Evolutionary conservation across 73 alveolate genomes (phyloP).

Genomic region (Diophrys sp.): DNA sequence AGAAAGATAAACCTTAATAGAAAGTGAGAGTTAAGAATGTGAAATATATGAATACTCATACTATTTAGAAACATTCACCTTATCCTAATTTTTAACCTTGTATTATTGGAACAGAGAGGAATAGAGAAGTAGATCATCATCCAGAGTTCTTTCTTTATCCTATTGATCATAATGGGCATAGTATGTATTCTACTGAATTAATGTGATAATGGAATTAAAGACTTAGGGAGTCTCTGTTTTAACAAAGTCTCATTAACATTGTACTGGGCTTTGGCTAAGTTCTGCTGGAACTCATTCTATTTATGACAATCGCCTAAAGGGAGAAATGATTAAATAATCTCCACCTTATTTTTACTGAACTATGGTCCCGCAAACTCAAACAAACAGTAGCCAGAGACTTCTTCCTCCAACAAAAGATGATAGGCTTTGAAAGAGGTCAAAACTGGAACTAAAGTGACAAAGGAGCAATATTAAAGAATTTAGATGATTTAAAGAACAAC

Average conservation of each 20-base stretch:
- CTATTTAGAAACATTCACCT: background rate
- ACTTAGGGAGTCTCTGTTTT: no score
- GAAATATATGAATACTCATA: no score
- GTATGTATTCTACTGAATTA: background rate
- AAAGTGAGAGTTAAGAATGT: background rate
- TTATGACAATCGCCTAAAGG: no score
- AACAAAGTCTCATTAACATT: no score
- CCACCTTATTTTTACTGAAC: no score
- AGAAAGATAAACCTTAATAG: no score
- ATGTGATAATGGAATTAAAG: no score
- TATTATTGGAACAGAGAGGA: background rate
- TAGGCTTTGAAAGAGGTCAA: background rate
- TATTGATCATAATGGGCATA: background rate
- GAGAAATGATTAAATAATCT: no score
- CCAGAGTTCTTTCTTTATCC: slow-evolving; percentile 1
- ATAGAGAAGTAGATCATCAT: background rate
- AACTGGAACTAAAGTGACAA: no score
- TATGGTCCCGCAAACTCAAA: background rate
- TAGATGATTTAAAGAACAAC: background rate
- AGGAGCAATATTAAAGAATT: background rate
- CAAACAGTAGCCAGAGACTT: background rate
- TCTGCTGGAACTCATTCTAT: no score
- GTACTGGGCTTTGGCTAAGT: no score
- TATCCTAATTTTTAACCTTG: background rate
- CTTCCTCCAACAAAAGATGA: background rate